Conservation (phyloP, 345 rosid genomes). For the Trapa incisa region DNA sequence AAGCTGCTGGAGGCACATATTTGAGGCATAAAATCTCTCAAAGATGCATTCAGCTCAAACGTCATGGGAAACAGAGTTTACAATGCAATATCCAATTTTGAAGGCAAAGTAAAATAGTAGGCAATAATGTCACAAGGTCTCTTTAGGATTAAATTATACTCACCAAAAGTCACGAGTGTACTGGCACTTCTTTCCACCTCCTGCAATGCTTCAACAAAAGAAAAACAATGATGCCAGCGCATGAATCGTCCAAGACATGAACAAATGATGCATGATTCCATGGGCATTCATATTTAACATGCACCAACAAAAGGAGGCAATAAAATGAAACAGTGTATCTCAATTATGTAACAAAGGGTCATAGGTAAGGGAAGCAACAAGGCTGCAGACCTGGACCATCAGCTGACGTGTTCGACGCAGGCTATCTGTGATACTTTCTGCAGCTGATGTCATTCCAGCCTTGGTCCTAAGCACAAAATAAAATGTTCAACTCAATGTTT, state of each 20-base stretch:
- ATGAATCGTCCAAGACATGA: neutral
- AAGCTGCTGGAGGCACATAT: neutral
- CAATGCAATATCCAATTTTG: neutral
- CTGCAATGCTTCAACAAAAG: conserved; percentile 25
- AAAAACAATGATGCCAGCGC: neutral
- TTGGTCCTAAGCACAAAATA: conserved; percentile 40
- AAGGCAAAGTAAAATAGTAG: neutral
- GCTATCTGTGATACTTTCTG: conserved; percentile 96
- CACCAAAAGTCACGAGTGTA: conserved; percentile 72
- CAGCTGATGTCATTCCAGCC: conserved; percentile 91
- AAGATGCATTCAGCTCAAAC: neutral
- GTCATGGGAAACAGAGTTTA: neutral
- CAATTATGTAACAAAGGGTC: neutral
- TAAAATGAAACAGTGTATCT: neutral
- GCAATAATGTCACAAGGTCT: neutral
- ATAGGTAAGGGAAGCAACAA: neutral
- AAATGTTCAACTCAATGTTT: neutral
- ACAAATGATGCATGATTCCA: neutral
- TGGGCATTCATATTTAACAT: neutral
- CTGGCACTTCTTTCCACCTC: conserved; percentile 88
- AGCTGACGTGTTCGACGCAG: conserved; percentile 86
- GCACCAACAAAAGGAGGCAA: too few relatives aligned
- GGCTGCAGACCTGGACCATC: conserved; percentile 72
- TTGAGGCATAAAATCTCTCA: neutral
- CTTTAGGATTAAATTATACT: conserved; percentile 18